A percentile compares a stretch with the other conserved stretches of the same genome.
Conservation (phyloP, 495 filamentous ascomycete genomes). For the Xanthoparmelia taractica region DNA sequence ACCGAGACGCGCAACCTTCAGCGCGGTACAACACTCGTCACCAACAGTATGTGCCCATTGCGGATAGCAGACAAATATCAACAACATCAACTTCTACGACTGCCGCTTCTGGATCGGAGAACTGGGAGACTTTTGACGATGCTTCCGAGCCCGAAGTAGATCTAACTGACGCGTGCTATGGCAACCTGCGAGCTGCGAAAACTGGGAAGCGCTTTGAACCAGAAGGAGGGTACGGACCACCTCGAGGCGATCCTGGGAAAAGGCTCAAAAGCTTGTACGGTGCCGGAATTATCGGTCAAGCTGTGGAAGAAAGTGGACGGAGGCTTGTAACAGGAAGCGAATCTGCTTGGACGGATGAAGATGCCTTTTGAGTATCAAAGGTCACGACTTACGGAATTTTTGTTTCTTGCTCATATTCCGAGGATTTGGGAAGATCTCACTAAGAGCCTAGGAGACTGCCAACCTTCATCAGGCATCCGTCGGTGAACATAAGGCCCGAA, state of each 20-base stretch:
- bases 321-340: constrained; percentile 43
- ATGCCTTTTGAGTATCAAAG: constrained; percentile 22
- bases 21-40: constrained; percentile 29
- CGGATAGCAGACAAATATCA: constrained; percentile 60
- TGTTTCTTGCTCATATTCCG: constrained; percentile 11
- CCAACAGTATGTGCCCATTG: constrained; percentile 39
- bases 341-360: constrained; percentile 44
- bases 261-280: constrained; percentile 48
- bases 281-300: constrained; percentile 38
- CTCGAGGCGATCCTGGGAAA: constrained; percentile 41
- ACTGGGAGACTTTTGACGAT: constrained; percentile 92
- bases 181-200: constrained; percentile 60
- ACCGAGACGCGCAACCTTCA: constrained; percentile 27
- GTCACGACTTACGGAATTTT: constrained; percentile 1
- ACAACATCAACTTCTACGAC: constrained; percentile 58
- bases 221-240: constrained; percentile 44
- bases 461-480: not conserved
- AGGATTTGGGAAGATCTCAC: not conserved
- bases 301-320: constrained; percentile 30
- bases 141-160: constrained; percentile 67
- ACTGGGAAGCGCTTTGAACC: constrained; percentile 53
- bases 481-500: not conserved
- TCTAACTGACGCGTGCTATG: constrained; percentile 66
- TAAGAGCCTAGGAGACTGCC: not conserved
- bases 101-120: constrained; percentile 70